These are phyloP conservation scores for Fraxinus pennsylvanica DNA, from an alignment of 257 asterid species.

Conservation along the genomic window DNA sequence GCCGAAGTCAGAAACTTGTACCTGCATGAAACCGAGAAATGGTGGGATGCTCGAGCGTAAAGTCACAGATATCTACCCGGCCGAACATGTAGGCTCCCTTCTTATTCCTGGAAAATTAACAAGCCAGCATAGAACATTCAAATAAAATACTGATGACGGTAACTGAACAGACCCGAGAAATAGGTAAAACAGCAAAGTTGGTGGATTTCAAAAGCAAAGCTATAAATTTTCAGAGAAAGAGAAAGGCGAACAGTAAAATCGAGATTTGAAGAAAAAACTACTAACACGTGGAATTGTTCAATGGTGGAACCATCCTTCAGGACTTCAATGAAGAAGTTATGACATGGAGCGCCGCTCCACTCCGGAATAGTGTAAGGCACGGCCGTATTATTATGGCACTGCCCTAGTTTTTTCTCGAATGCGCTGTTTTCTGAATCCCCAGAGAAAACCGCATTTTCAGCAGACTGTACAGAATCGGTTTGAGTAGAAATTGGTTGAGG, in stretches of 20 bases:
- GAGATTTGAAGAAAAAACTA: neutral
- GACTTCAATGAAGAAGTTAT: slow-evolving; percentile 66
- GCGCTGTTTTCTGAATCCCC: neutral
- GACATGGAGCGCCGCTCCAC: slow-evolving; percentile 80
- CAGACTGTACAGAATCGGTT: slow-evolving; percentile 21
- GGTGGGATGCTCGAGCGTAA: slow-evolving; percentile 92
- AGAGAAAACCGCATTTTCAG: slow-evolving; percentile 22
- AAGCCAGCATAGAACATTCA: slow-evolving; percentile 17
- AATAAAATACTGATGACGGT: neutral
- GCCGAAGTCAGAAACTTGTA: slow-evolving; percentile 33
- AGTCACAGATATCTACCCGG: slow-evolving; percentile 91
- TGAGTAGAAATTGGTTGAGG: slow-evolving; percentile 31
- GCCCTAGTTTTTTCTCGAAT: slow-evolving; percentile 40
- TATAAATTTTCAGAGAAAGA: neutral
- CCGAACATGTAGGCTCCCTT: slow-evolving; percentile 99
- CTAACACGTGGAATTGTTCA: slow-evolving; percentile 73
- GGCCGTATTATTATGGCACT: slow-evolving; percentile 29
- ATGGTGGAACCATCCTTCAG: slow-evolving; percentile 82
- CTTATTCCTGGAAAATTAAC: slow-evolving; percentile 58
- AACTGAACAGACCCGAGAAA: no score
- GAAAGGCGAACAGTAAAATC: neutral
- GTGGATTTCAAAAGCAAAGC: no score
- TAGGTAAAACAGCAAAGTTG: no score
- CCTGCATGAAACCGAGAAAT: slow-evolving; percentile 96
- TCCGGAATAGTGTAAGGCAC: slow-evolving; percentile 78